A percentile compares a stretch with the other conserved stretches of the same genome.
These are phyloP conservation scores for Aspergillus haitiensis DNA, from an alignment of 495 filamentous ascomycete genomes.

Conservation along the genomic window DNA sequence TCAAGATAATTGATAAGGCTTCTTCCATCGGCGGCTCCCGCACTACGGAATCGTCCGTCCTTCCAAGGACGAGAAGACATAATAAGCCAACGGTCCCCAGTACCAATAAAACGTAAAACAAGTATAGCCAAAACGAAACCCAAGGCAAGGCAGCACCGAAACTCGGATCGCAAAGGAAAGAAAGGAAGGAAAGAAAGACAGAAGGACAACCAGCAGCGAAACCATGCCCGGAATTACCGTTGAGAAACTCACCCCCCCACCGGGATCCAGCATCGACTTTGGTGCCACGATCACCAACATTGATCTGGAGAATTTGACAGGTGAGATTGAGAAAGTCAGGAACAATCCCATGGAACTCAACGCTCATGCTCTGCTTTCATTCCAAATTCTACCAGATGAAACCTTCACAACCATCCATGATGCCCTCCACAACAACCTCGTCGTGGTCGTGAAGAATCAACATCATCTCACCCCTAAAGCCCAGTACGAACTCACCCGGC, in stretches of 20 bases:
- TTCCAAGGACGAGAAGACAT: not conserved
- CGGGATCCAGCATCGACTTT: conserved; percentile 57
- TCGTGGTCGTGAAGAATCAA: conserved; percentile 70
- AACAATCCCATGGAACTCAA: not conserved
- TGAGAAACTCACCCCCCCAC: conserved; percentile 26
- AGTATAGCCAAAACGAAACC: not conserved
- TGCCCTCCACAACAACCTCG: conserved; percentile 61
- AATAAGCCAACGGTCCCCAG: not conserved
- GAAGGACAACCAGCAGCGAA: not conserved
- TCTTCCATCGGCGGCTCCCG: not conserved
- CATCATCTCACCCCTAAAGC: conserved; percentile 59
- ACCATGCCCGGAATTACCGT: conserved; percentile 14
- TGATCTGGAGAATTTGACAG: conserved; percentile 60
- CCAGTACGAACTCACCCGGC: conserved; percentile 67
- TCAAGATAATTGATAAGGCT: not conserved
- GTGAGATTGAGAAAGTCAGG: conserved; percentile 18
- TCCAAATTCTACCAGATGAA: conserved; percentile 47
- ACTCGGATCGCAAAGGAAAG: no score
- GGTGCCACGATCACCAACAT: conserved; percentile 56
- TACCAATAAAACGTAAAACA: no score
- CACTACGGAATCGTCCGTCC: not conserved
- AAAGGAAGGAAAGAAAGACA: not conserved
- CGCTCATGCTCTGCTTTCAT: no score
- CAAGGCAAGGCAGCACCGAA: not conserved
- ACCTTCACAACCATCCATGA: conserved; percentile 59